These are phyloP conservation scores for Penicillium palitans DNA, from an alignment of 2,329 filamentous ascomycete genomes.

Conservation along the genomic window DNA sequence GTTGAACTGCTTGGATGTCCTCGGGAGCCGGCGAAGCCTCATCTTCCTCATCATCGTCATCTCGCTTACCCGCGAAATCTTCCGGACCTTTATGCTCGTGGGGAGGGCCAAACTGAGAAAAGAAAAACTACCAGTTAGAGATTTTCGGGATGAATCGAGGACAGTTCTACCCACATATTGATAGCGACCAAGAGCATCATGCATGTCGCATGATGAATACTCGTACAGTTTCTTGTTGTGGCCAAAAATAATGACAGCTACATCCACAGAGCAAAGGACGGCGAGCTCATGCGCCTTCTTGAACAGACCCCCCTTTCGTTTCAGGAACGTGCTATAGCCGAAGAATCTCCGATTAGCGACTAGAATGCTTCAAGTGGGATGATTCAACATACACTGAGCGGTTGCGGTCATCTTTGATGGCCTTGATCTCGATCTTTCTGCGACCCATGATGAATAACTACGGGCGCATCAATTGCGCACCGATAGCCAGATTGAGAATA, in stretches of 20 bases:
- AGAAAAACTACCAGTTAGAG: slow-evolving; percentile 7
- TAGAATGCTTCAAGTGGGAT: not conserved
- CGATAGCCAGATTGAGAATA: not conserved
- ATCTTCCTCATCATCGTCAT: slow-evolving; percentile 76
- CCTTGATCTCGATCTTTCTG: slow-evolving; percentile 99
- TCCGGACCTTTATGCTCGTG: slow-evolving; percentile 95
- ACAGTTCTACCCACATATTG: slow-evolving; percentile 71
- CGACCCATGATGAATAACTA: slow-evolving; percentile 69
- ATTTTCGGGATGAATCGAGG: not conserved
- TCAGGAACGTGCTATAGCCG: slow-evolving; percentile 80
- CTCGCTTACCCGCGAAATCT: slow-evolving; percentile 80
- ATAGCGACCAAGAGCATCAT: slow-evolving; percentile 82
- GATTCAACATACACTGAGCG: slow-evolving; percentile 81
- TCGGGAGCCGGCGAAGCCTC: slow-evolving; percentile 71
- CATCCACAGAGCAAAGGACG: slow-evolving; percentile 96
- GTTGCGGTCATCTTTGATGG: slow-evolving; percentile 97
- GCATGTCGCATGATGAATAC: slow-evolving; percentile 92
- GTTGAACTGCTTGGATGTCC: slow-evolving; percentile 56
- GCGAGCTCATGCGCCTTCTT: slow-evolving; percentile 99
- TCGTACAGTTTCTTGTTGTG: slow-evolving; percentile 99
- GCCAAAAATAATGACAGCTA: slow-evolving; percentile 97
- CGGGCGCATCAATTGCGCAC: slow-evolving; percentile 15
- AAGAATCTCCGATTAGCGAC: slow-evolving; percentile 8
- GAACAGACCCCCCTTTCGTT: slow-evolving; percentile 97
- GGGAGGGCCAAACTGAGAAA: slow-evolving; percentile 75